Conservation (phyloP, 306 rosid genomes). For the Senna tora region DNA sequence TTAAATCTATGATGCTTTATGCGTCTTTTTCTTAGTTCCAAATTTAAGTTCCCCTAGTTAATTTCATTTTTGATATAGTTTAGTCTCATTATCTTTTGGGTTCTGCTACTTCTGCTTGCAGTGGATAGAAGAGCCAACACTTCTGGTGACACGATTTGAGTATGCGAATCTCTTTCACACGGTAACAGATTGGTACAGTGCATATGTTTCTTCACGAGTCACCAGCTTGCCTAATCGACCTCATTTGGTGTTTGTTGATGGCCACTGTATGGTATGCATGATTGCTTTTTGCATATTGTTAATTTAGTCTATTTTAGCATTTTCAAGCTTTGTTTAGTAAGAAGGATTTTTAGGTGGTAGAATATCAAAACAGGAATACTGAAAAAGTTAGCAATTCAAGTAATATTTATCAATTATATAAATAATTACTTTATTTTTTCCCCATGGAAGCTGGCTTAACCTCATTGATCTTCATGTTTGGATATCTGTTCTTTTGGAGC, state of each 20-base stretch:
- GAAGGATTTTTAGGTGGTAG: neutral
- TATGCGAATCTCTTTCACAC: constrained; percentile 98
- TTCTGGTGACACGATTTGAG: constrained; percentile 91
- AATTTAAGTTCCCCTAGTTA: neutral
- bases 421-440: neutral
- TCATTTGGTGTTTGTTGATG: constrained; percentile 79
- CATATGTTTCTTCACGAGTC: constrained; percentile 89
- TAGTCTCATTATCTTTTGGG: constrained; percentile 3
- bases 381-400: neutral
- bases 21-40: neutral
- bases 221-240: constrained; percentile 86
- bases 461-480: neutral
- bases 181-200: constrained; percentile 93
- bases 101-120: constrained; percentile 44
- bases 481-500: neutral
- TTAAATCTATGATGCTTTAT: neutral
- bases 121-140: constrained; percentile 98
- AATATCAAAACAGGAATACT: neutral
- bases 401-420: neutral
- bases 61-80: constrained; percentile 16
- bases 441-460: no score
- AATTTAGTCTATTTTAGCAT: constrained; percentile 2
- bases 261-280: constrained; percentile 81
- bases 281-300: constrained; percentile 32
- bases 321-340: no score